Evolutionary conservation across 805 yeast species (phyloP).

Genomic region (Cyberlindnera mycetangii): DNA sequence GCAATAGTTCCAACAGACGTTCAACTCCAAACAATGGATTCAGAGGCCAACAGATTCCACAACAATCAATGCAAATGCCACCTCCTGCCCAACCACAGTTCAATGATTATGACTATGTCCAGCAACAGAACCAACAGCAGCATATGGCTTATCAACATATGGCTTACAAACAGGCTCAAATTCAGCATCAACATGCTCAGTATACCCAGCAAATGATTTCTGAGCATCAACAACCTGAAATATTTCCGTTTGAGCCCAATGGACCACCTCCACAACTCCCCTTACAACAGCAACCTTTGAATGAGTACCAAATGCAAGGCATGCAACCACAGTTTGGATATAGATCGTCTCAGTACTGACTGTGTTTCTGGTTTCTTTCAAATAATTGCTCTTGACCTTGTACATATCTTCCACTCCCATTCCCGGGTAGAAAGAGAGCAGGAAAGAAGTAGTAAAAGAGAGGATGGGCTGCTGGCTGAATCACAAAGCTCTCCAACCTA

Average conservation of each 20-base stretch:
- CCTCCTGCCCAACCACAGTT: slow-evolving; percentile 15
- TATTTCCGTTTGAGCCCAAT: slow-evolving; percentile 10
- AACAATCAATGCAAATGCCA: slow-evolving; percentile 2
- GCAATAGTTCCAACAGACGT: slow-evolving; percentile 12
- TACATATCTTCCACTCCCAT: no score
- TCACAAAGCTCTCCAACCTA: neutral
- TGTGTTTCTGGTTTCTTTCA: neutral
- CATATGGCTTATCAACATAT: neutral
- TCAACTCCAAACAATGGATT: slow-evolving; percentile 8
- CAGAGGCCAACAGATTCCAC: slow-evolving; percentile 7
- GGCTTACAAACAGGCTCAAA: neutral
- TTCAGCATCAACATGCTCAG: slow-evolving; percentile 1
- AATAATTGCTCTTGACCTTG: no score
- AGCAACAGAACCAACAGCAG: neutral
- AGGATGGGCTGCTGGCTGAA: neutral
- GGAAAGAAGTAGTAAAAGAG: no score
- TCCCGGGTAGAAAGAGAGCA: neutral
- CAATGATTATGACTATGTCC: slow-evolving; percentile 5
- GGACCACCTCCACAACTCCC: neutral
- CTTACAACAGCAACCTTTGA: slow-evolving; percentile 1
- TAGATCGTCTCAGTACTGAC: slow-evolving; percentile 11
- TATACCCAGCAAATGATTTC: neutral
- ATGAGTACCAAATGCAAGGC: slow-evolving; percentile 8
- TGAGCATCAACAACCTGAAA: slow-evolving; percentile 7
- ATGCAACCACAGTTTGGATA: slow-evolving; percentile 8